A percentile compares a stretch with the other conserved stretches of the same genome.
Conservation (phyloP, 2,329 filamentous ascomycete species). For the Calonectria pauciramosa region DNA sequence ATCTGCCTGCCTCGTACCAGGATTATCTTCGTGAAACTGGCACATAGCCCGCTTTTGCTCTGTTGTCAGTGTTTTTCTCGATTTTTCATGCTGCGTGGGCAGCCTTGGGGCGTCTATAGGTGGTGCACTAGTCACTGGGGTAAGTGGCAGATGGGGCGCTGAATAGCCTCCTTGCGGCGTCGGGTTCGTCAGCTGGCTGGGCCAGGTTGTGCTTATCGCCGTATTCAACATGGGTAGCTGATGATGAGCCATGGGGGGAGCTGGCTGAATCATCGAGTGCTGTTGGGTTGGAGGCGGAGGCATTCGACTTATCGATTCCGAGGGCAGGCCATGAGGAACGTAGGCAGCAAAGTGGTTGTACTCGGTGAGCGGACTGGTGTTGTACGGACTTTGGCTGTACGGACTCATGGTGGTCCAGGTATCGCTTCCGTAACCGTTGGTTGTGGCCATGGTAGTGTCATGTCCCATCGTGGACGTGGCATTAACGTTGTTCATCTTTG, state of each 20-base stretch:
- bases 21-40: slow-evolving; percentile 91
- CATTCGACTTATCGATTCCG: slow-evolving; percentile 65
- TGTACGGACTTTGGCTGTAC: slow-evolving; percentile 73
- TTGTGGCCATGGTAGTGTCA: slow-evolving; percentile 49
- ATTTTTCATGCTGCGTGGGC: slow-evolving; percentile 67
- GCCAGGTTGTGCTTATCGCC: slow-evolving; percentile 68
- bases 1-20: slow-evolving; percentile 92
- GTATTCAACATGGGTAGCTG: slow-evolving; percentile 78
- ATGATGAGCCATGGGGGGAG: slow-evolving; percentile 65
- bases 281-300: slow-evolving; percentile 66
- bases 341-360: slow-evolving; percentile 72
- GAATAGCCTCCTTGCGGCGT: slow-evolving; percentile 67
- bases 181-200: slow-evolving; percentile 84
- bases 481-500: slow-evolving; percentile 52
- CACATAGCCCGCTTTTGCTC: slow-evolving; percentile 94
- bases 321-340: slow-evolving; percentile 64
- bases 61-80: slow-evolving; percentile 90
- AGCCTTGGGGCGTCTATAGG: slow-evolving; percentile 47
- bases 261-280: slow-evolving; percentile 51
- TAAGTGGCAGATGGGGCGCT: slow-evolving; percentile 70
- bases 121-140: slow-evolving; percentile 68
- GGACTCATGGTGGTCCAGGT: slow-evolving; percentile 70
- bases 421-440: slow-evolving; percentile 55
- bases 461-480: slow-evolving; percentile 49
- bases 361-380: slow-evolving; percentile 71